Percentiles rank a stretch among this genome's conserved stretches.
These are phyloP conservation scores for Pulveroboletus sp. DNA, from an alignment of 768 basidiomycete genomes.

Conservation along the genomic window DNA sequence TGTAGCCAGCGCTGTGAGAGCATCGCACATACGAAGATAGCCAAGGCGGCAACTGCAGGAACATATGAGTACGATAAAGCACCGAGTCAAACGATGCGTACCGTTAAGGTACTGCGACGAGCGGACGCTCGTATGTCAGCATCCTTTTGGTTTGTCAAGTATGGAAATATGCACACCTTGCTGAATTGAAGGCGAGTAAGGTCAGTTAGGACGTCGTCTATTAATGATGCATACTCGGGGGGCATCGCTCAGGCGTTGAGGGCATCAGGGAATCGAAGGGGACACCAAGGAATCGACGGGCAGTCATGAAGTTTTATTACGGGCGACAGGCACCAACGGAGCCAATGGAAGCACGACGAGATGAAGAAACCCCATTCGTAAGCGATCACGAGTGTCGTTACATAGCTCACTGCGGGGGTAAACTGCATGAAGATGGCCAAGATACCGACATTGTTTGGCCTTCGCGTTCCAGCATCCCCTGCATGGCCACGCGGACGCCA, in stretches of 20 bases:
- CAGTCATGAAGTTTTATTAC: conserved; percentile 1
- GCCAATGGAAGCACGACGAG: neutral
- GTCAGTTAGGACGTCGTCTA: conserved; percentile 3
- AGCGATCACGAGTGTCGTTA: too few species aligned
- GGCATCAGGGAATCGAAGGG: neutral
- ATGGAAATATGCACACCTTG: conserved; percentile 11
- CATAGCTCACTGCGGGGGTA: too few species aligned
- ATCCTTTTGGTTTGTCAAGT: neutral
- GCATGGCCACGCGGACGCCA: too few species aligned
- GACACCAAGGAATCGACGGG: too few species aligned
- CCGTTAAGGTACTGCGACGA: conserved; percentile 17
- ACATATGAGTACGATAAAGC: neutral
- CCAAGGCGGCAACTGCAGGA: conserved; percentile 17
- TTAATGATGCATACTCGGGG: neutral
- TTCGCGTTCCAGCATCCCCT: too few species aligned
- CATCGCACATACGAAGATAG: conserved; percentile 11
- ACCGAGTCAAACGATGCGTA: neutral
- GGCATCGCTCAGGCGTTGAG: conserved; percentile 3
- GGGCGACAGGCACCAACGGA: neutral
- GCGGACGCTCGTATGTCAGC: neutral
- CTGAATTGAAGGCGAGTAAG: conserved; percentile 17
- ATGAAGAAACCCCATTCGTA: too few species aligned
- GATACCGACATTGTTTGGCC: too few species aligned
- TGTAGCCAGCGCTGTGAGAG: neutral
- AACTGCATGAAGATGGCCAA: too few species aligned